Evolutionary conservation across 2,329 filamentous ascomycete species (phyloP), one percentile per base, ranked within the genome.

Genomic region (Didymella pomorum): DNA sequence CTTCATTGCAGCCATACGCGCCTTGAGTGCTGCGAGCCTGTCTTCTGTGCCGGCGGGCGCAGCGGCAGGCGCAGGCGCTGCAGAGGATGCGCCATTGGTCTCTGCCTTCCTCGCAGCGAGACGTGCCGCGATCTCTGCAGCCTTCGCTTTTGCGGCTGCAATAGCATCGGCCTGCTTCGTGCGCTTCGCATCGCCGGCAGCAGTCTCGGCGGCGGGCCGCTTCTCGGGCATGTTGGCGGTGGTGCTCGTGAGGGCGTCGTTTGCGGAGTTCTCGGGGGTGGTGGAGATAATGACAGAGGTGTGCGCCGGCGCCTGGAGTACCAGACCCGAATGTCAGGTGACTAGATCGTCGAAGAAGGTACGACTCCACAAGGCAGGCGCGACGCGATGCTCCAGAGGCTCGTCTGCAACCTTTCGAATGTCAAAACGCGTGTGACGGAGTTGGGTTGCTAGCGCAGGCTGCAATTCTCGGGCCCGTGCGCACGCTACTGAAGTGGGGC

Each of bases 191-290:
- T 75, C 72, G 61, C 69, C 64, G 48, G 66, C 65, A 11, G 67
- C 65, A 39, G 61, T 72, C 42, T 75, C 77, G 11, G 76, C 72
- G 56, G 76, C 65, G 1, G 79, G 77, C 51, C 80, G 78, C 66
- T 82, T 82, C 55, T 79, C 79, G 26, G 71, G 72, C 72, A 78
- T 79, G 63, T 52, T 74, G 62, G 52, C 53, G 60, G 43, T 23
- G 57, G 28, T 44, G 45, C 11, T 12, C 3, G 48, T 26, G 31
- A 35, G 20, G 16, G 21, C 4, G 18, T 33, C 8, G 41, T 43
- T 12, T 43, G 41, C 37, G 37, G 37, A 60, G 57, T 28, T 51
- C 50, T 59, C 56, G 56, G 50, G 39, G 56, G 56, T 59, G 35
- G 18, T 39, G 35, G 35, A 39, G 35, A 4, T 25, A 39, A 11